Conservation (phyloP, 2,329 filamentous ascomycete genomes). For the Trichophyton rubrum region DNA sequence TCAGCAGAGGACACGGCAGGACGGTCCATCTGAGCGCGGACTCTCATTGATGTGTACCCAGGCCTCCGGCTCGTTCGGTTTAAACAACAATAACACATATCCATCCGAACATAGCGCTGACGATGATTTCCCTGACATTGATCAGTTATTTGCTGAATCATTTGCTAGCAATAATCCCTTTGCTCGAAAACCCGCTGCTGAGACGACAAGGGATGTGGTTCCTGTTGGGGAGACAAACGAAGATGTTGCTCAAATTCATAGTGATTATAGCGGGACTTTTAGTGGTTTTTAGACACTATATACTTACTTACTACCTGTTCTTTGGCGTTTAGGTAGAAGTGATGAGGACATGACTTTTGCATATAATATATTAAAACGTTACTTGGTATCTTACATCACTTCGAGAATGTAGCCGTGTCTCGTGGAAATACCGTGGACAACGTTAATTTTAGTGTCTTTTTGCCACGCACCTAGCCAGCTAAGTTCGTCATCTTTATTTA, state of each 20-base stretch:
- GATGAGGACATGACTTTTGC: not conserved
- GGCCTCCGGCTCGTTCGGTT: not conserved
- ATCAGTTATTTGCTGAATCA: slow-evolving; percentile 14
- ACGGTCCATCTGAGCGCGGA: not conserved
- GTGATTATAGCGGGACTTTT: not conserved
- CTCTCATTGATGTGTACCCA: slow-evolving; percentile 13
- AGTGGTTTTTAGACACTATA: not conserved
- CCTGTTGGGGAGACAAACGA: not conserved
- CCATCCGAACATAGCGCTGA: slow-evolving; percentile 4
- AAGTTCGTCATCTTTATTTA: not conserved
- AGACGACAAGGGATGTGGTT: not conserved
- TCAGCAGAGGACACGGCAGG: not conserved
- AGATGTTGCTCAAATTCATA: not conserved
- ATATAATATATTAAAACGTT: not conserved
- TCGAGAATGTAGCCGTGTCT: not conserved
- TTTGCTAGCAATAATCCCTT: not conserved
- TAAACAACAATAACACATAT: not conserved
- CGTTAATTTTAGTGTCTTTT: too few species aligned
- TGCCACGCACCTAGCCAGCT: not conserved
- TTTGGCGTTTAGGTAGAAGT: not conserved
- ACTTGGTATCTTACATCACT: not conserved
- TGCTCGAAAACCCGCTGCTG: not conserved
- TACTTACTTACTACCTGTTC: not conserved
- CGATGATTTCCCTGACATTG: slow-evolving; percentile 22
- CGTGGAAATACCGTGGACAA: not conserved